Evolutionary conservation across 768 basidiomycete species (phyloP).

Genomic region (Boletus rufocinnamomeus): DNA sequence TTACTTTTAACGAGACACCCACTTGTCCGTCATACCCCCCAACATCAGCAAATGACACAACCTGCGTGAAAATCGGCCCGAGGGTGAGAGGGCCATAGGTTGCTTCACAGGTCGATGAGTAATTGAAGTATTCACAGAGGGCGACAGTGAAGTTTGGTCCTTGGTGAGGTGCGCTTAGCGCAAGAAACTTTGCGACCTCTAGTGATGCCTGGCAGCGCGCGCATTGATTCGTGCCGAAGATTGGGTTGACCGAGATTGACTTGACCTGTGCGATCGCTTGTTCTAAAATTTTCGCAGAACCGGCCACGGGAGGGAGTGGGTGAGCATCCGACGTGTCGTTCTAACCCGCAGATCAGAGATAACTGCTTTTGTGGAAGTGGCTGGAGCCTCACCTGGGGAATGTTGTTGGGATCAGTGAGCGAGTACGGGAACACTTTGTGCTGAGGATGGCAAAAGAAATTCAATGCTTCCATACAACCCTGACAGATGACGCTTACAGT

Average conservation of each 20-base stretch:
- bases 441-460: slow-evolving; percentile 35
- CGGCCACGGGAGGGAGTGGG: slow-evolving; percentile 59
- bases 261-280: slow-evolving; percentile 58
- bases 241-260: slow-evolving; percentile 54
- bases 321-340: slow-evolving; percentile 65
- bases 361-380: neutral
- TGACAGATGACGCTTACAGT: slow-evolving; percentile 41
- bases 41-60: slow-evolving; percentile 68
- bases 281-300: slow-evolving; percentile 46
- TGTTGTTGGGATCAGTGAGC: slow-evolving; percentile 63
- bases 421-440: slow-evolving; percentile 56
- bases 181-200: slow-evolving; percentile 65
- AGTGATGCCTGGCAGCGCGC: slow-evolving; percentile 60
- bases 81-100: slow-evolving; percentile 49
- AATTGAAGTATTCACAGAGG: slow-evolving; percentile 61
- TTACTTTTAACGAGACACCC: neutral
- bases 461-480: slow-evolving; percentile 2
- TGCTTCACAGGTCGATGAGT: slow-evolving; percentile 51
- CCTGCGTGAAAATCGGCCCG: slow-evolving; percentile 69
- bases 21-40: slow-evolving; percentile 77
- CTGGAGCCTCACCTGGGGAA: slow-evolving; percentile 44
- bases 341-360: slow-evolving; percentile 25
- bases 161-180: slow-evolving; percentile 60
- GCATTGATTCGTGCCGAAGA: slow-evolving; percentile 56
- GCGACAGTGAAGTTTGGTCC: slow-evolving; percentile 57